Evolutionary conservation across 202 grass and related monocot species (phyloP).

Genomic region (Elaeis oleifera): DNA sequence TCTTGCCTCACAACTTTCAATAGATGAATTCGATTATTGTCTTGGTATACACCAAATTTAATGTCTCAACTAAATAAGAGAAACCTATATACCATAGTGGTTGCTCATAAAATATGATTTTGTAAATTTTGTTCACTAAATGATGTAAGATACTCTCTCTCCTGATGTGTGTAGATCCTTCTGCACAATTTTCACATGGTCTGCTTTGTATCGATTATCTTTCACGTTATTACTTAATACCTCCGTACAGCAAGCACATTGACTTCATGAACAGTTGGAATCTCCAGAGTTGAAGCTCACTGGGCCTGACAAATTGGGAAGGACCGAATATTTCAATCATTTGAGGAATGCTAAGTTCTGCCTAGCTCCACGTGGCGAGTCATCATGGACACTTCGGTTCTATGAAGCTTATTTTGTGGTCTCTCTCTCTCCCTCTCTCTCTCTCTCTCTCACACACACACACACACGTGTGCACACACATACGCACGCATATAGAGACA

Average conservation of each 20-base stretch:
- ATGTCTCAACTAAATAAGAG: no score
- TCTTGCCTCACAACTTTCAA: no score
- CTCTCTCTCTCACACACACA: not conserved
- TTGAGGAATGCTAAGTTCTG: conserved; percentile 95
- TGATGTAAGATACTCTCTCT: no score
- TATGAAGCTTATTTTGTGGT: conserved; percentile 90
- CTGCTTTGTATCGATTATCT: not conserved
- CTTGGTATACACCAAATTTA: no score
- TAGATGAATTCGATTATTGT: no score
- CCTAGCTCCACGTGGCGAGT: conserved; percentile 91
- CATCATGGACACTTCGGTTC: conserved; percentile 94
- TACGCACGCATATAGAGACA: no score
- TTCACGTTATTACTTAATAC: not conserved
- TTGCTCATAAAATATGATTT: no score
- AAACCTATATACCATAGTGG: no score
- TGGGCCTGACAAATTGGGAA: conserved; percentile 77
- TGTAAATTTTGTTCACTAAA: no score
- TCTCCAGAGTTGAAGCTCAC: conserved; percentile 77
- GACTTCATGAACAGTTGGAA: conserved; percentile 55
- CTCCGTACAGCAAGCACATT: conserved; percentile 4
- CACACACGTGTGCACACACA: not conserved
- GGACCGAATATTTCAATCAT: conserved; percentile 81
- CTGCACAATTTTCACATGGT: no score
- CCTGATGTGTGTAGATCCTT: no score
- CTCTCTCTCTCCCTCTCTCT: conserved; percentile 26